A percentile compares a stretch with the other conserved stretches of the same genome.
Conservation (phyloP, 768 basidiomycete species). For the Russula vinacea region DNA sequence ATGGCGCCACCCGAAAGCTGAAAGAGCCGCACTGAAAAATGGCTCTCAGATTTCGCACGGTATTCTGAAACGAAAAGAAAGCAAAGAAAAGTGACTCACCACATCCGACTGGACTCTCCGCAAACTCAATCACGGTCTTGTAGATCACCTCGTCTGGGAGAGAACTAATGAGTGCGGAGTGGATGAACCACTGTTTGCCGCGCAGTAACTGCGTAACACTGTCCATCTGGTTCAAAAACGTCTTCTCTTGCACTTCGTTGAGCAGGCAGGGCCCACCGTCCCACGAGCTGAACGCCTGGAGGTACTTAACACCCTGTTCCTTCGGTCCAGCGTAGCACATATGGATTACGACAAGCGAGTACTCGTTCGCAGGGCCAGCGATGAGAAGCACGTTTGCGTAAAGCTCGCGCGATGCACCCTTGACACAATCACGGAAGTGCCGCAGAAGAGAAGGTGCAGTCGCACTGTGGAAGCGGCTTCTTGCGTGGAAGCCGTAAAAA, state of each 20-base stretch:
- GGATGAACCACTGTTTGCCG: conserved; percentile 90
- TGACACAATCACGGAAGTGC: conserved; percentile 92
- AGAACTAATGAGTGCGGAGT: conserved; percentile 76
- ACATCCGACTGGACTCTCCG: conserved; percentile 84
- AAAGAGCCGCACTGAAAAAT: conserved; percentile 76
- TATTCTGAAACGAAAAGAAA: neutral
- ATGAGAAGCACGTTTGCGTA: conserved; percentile 90
- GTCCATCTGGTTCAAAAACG: conserved; percentile 85
- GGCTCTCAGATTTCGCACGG: neutral
- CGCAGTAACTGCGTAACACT: conserved; percentile 87
- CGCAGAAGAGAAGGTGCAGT: conserved; percentile 85
- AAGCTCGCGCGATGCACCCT: conserved; percentile 79
- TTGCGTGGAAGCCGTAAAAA: conserved; percentile 12
- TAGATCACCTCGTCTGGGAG: conserved; percentile 85
- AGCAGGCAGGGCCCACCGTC: conserved; percentile 81
- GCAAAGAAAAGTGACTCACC: conserved; percentile 53
- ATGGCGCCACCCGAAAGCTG: conserved; percentile 85
- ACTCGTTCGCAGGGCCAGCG: conserved; percentile 79
- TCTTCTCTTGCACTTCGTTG: conserved; percentile 89
- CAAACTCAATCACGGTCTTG: conserved; percentile 76
- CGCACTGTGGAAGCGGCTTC: conserved; percentile 80
- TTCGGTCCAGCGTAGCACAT: conserved; percentile 83
- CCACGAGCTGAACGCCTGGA: conserved; percentile 85
- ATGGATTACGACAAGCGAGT: conserved; percentile 86
- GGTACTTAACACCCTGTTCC: conserved; percentile 70